Conservation (phyloP, 2,329 filamentous ascomycete species). For the Aureobasidium sp. region DNA sequence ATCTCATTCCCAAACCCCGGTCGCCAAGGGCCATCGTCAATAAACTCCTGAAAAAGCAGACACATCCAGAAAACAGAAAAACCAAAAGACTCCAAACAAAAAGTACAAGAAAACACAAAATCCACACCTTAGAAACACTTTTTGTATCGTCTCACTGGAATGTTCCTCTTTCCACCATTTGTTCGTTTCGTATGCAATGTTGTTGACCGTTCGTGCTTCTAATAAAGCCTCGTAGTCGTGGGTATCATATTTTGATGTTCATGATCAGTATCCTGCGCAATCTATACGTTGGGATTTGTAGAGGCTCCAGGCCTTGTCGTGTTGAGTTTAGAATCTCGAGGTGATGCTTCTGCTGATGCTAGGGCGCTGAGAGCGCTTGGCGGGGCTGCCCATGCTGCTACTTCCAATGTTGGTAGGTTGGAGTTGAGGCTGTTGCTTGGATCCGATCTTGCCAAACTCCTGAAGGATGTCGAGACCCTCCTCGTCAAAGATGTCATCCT, state of each 20-base stretch:
- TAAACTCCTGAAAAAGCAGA: neutral
- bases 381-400: constrained; percentile 13
- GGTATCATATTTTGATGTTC: constrained; percentile 10
- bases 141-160: neutral
- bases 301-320: neutral
- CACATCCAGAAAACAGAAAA: constrained; percentile 1
- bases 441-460: constrained; percentile 66
- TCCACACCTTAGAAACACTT: constrained; percentile 9
- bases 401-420: neutral
- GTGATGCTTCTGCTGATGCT: constrained; percentile 16
- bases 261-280: constrained; percentile 2
- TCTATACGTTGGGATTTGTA: neutral
- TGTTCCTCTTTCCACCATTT: constrained; percentile 3
- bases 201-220: neutral
- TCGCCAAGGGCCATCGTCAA: neutral
- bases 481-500: constrained; percentile 50
- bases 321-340: constrained; percentile 12
- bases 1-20: neutral
- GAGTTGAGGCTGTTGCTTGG: constrained; percentile 13
- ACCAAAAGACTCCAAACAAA: neutral
- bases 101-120: constrained; percentile 1
- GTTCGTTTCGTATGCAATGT: constrained; percentile 8
- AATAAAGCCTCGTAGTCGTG: constrained; percentile 10
- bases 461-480: constrained; percentile 62
- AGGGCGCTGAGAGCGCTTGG: constrained; percentile 14